phyloP scores from a whole-genome alignment of 2,329 filamentous ascomycete species.

The Lomentospora prolificans region DNA sequence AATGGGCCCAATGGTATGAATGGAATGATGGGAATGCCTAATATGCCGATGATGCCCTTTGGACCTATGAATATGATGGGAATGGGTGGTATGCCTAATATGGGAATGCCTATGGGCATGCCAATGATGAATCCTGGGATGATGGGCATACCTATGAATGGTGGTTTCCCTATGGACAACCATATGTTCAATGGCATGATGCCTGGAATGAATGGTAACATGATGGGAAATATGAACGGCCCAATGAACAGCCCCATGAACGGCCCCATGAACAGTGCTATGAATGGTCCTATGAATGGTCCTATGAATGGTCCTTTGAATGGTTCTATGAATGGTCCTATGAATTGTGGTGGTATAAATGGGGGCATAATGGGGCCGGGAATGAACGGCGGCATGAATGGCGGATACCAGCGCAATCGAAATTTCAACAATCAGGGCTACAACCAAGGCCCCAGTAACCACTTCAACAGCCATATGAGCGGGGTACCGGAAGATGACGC shows the following conservation, averaged over 20 bases:
- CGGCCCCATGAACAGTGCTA: slow-evolving; percentile 15
- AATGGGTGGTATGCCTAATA: slow-evolving; percentile 29
- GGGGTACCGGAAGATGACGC: slow-evolving; percentile 60
- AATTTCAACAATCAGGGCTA: slow-evolving; percentile 18
- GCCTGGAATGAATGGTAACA: slow-evolving; percentile 17
- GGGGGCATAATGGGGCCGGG: slow-evolving; percentile 24
- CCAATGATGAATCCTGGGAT: slow-evolving; percentile 16
- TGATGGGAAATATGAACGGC: slow-evolving; percentile 10
- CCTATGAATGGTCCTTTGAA: slow-evolving; percentile 24
- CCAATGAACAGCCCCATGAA: slow-evolving; percentile 16
- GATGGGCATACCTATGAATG: slow-evolving; percentile 27
- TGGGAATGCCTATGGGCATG: slow-evolving; percentile 23
- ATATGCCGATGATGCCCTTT: slow-evolving; percentile 18
- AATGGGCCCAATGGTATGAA: slow-evolving; percentile 28
- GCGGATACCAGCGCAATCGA: slow-evolving; percentile 9
- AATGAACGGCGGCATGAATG: slow-evolving; percentile 21
- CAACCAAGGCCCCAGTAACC: slow-evolving; percentile 13
- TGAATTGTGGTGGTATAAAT: slow-evolving; percentile 18
- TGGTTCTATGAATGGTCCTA: slow-evolving; percentile 15
- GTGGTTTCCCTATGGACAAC: slow-evolving; percentile 18
- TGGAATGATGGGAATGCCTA: slow-evolving; percentile 30
- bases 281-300: slow-evolving; percentile 21
- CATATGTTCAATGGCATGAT: slow-evolving; percentile 14
- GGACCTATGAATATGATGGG: slow-evolving; percentile 23
- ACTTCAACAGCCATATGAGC: slow-evolving; percentile 33